These are phyloP conservation scores for Haematococcus lacustris DNA, from an alignment of 139 green algal genomes.

Conservation along the genomic window DNA sequence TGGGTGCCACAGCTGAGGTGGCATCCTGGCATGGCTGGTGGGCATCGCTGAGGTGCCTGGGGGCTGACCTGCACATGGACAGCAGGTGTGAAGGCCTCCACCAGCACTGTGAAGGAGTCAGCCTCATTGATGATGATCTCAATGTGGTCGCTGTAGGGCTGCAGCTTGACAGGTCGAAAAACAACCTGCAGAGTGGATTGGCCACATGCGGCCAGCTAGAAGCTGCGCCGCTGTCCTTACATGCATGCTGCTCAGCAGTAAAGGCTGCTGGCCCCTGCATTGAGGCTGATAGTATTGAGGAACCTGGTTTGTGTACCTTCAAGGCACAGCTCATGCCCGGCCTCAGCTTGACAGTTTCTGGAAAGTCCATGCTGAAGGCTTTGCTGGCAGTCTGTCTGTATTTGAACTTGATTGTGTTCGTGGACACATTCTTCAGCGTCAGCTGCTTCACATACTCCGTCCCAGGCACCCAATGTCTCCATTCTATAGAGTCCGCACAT, in stretches of 20 bases:
- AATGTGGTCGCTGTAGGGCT: slow-evolving; percentile 50
- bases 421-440: slow-evolving; percentile 59
- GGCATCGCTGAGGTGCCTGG: no score
- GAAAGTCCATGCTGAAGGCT: slow-evolving; percentile 67
- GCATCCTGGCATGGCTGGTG: background rate
- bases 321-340: slow-evolving; percentile 57
- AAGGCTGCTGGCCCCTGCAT: no score
- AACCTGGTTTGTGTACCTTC: no score
- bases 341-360: slow-evolving; percentile 55
- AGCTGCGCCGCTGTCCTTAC: no score
- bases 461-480: slow-evolving; percentile 53
- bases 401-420: slow-evolving; percentile 40
- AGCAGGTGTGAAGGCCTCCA: slow-evolving; percentile 38
- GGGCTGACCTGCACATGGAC: slow-evolving; percentile 30
- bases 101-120: slow-evolving; percentile 32
- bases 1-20: slow-evolving; percentile 9
- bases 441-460: slow-evolving; percentile 53
- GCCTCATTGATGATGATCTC: slow-evolving; percentile 31
- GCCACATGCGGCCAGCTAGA: no score
- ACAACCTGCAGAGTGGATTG: slow-evolving; percentile 35
- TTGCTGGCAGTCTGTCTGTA: slow-evolving; percentile 57
- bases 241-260: no score
- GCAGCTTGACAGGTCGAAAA: slow-evolving; percentile 48
- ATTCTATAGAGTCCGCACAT: slow-evolving; percentile 49
- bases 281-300: no score